Conservation (phyloP, 2,329 filamentous ascomycete genomes). For the Ceratocystis eucalypticola region DNA sequence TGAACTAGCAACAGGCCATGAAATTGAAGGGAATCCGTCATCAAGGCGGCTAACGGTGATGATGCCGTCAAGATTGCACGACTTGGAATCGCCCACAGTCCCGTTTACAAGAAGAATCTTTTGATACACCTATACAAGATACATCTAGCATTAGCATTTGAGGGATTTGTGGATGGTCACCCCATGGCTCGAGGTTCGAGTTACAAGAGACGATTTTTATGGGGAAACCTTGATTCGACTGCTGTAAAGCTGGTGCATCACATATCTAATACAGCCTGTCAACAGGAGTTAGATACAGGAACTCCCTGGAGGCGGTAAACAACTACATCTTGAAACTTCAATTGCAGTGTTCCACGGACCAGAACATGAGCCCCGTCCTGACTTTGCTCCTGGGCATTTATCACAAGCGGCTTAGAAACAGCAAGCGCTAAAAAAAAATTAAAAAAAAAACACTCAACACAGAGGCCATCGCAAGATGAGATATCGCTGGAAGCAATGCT, state of each 20-base stretch:
- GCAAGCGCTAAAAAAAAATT: no score
- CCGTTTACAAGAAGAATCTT: slow-evolving; percentile 75
- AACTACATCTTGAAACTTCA: background rate
- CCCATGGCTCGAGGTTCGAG: background rate
- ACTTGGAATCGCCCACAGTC: slow-evolving; percentile 55
- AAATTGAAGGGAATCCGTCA: slow-evolving; percentile 67
- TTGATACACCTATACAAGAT: slow-evolving; percentile 59
- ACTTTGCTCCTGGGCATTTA: background rate
- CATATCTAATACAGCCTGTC: background rate
- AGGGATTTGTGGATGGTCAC: background rate
- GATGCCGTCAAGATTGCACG: slow-evolving; percentile 58
- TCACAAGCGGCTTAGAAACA: background rate
- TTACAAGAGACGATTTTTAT: background rate
- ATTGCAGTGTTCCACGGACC: background rate
- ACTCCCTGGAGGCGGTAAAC: background rate
- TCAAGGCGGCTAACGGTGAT: slow-evolving; percentile 70
- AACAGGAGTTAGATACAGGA: background rate
- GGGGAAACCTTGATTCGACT: background rate
- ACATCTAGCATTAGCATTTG: background rate
- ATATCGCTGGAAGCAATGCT: background rate
- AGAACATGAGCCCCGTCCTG: background rate
- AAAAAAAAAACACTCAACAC: no score
- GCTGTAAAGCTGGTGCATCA: background rate
- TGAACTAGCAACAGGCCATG: slow-evolving; percentile 78
- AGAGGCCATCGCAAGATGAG: no score